phyloP scores from a whole-genome alignment of 2,329 filamentous ascomycete species.

The Paraphoma sp. region DNA sequence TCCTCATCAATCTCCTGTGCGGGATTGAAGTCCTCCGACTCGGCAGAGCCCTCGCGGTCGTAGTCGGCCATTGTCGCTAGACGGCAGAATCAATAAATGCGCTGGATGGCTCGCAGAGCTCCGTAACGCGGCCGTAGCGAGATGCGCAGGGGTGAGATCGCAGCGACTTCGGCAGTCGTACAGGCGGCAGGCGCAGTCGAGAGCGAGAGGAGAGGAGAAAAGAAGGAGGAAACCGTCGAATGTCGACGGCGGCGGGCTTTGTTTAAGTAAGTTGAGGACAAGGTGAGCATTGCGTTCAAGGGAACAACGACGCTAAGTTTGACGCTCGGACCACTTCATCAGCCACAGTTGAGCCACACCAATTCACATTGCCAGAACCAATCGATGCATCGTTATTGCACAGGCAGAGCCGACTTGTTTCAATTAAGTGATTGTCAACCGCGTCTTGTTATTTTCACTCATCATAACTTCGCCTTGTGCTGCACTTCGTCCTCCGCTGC shows the following conservation, averaged over 20 bases:
- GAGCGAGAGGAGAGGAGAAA: background rate
- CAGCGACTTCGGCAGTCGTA: background rate
- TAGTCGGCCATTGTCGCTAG: conserved; percentile 37
- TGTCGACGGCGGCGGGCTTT: conserved; percentile 24
- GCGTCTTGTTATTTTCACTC: too few species aligned
- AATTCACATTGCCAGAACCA: too few species aligned
- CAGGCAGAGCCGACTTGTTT: background rate
- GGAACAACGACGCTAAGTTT: conserved; percentile 26
- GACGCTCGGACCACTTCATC: background rate
- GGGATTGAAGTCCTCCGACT: conserved; percentile 82
- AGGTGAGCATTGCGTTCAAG: conserved; percentile 22
- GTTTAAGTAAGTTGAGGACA: conserved; percentile 19
- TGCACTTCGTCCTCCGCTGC: conserved; percentile 19
- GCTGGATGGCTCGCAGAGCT: conserved; percentile 13
- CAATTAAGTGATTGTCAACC: background rate
- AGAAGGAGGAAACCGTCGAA: conserved; percentile 8
- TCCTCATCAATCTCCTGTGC: conserved; percentile 74
- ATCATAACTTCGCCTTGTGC: conserved; percentile 14
- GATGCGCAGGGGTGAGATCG: background rate
- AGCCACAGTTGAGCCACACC: conserved; percentile 3
- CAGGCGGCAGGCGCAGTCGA: conserved; percentile 1
- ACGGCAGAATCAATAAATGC: conserved; percentile 9
- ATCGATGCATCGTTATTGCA: background rate
- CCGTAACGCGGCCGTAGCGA: conserved; percentile 1
- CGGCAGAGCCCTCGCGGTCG: conserved; percentile 33